These are phyloP conservation scores for Chiua virens DNA, from an alignment of 768 basidiomycete species.

Conservation along the genomic window DNA sequence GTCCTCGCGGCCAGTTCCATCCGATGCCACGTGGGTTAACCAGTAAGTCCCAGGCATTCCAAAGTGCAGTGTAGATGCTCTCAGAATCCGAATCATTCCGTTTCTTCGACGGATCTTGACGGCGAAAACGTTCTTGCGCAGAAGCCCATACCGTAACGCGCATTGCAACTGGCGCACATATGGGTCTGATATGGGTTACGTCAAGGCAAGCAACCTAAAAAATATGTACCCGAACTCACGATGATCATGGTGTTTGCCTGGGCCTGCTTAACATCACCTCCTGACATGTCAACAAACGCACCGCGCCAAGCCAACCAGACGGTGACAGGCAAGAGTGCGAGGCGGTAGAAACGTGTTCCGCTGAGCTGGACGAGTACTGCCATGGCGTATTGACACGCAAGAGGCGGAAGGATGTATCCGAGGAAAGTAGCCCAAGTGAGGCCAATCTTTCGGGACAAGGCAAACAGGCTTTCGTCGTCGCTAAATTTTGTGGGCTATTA, in stretches of 20 bases:
- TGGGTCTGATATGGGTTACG: constrained; percentile 4
- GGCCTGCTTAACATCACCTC: constrained; percentile 13
- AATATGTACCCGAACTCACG: constrained; percentile 9
- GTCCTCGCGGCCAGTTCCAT: constrained; percentile 24
- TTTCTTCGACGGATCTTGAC: neutral
- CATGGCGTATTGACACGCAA: constrained; percentile 46
- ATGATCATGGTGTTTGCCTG: constrained; percentile 12
- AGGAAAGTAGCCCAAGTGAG: constrained; percentile 24
- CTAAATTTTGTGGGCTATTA: neutral
- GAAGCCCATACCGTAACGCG: constrained; percentile 18
- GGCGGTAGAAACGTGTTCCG: constrained; percentile 41
- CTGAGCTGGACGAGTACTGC: constrained; percentile 51
- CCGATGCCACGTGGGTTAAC: constrained; percentile 23
- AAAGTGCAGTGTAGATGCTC: constrained; percentile 11
- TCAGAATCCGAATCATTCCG: neutral
- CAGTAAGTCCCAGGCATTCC: constrained; percentile 28
- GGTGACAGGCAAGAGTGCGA: constrained; percentile 49
- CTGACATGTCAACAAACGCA: constrained; percentile 22
- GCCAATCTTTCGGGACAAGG: constrained; percentile 3
- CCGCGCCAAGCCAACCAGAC: constrained; percentile 45
- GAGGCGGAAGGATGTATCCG: constrained; percentile 40
- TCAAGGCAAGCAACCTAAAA: neutral
- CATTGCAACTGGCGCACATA: constrained; percentile 14
- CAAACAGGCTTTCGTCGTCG: neutral
- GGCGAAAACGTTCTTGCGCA: constrained; percentile 10